A percentile compares a stretch with the other conserved stretches of the same genome.
Conservation (phyloP, 2,329 filamentous ascomycete species). For the Fusarium sp. region DNA sequence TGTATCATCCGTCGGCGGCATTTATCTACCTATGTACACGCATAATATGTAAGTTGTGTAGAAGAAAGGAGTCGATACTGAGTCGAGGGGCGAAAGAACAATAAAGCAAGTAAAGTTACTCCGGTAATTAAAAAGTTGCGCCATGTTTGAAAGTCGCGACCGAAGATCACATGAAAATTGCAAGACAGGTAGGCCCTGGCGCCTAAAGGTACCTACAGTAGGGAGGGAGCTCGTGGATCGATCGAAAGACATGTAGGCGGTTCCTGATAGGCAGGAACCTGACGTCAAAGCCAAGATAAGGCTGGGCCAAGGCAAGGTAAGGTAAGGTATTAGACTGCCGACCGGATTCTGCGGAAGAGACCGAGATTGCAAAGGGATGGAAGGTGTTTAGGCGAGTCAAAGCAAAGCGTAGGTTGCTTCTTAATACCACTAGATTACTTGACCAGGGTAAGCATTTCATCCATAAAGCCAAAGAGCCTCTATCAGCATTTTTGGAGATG, state of each 20-base stretch:
- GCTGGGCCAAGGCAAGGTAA: not conserved
- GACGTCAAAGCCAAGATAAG: constrained; percentile 43
- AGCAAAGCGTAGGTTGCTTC: not conserved
- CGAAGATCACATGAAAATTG: constrained; percentile 35
- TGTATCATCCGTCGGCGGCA: constrained; percentile 24
- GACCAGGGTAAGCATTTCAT: not conserved
- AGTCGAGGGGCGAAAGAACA: not conserved
- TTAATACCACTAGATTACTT: not conserved
- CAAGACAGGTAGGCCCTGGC: not conserved
- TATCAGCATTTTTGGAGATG: not conserved
- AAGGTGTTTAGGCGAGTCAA: not conserved
- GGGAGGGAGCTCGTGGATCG: constrained; percentile 3
- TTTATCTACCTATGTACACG: not conserved
- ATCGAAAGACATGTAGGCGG: constrained; percentile 32
- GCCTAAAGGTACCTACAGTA: not conserved
- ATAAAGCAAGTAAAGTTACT: not conserved
- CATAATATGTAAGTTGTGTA: not conserved
- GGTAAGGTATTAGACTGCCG: not conserved
- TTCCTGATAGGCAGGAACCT: constrained; percentile 47
- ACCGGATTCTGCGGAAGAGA: constrained; percentile 3
- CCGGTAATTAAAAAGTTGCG: constrained; percentile 10
- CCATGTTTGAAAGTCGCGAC: constrained; percentile 11
- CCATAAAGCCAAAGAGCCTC: not conserved
- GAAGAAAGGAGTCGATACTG: not conserved
- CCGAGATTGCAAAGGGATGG: constrained; percentile 21